Base-by-base conservation (phyloP, 2,329 filamentous ascomycete genomes). In the Phialocephala sp. region DNA sequence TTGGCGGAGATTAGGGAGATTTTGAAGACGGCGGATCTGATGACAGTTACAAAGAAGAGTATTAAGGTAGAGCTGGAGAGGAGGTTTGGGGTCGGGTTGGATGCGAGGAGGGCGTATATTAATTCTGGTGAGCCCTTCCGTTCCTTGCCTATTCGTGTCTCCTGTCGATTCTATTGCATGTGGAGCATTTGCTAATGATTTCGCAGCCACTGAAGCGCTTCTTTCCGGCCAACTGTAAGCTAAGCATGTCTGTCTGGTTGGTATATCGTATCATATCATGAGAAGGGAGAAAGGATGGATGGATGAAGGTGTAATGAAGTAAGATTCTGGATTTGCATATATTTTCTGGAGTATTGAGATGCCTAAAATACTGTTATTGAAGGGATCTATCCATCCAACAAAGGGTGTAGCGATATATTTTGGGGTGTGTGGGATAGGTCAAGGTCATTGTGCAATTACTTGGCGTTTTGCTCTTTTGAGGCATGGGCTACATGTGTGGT, bases 11-110 rank as follows among this genome's bases (percentile, higher is more conserved):
- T 99, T 73, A 87, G 95, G 60, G 93, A 97, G 75, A 97, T 99
- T 69, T 82, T 99, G 68, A 87, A 89, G 72, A 96, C 91, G 14
- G 94, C 93, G 1, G 95, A 99, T 80, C 81, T 99, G 76, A 99
- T 99, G 95, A 94, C 88, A 4, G 92, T 99, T 52, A 99, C 95
- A 71, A 99, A 99, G 88, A 99, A 99, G 87, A 93, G 91, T 73
- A 91, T 99, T 80, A 98, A 98, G 85, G 81, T 87, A 72, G 95
- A 99, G 82, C 82, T 99, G 65, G 95, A 99, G 84, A 88, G 89
- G 75, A 87, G 94, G 68, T 99, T 99, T 76, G 92, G 91, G 68
- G 89, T 97, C 69, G 87, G 89, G 66, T 85, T 99, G 66, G 94
- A 98, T 77, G 84, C 89, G 62, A 96, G 92, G 85, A 90, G 94